Evolutionary conservation across 257 asterid species (phyloP), one percentile per base, ranked within the genome.

Genomic region (Thymus quinquecostatus): DNA sequence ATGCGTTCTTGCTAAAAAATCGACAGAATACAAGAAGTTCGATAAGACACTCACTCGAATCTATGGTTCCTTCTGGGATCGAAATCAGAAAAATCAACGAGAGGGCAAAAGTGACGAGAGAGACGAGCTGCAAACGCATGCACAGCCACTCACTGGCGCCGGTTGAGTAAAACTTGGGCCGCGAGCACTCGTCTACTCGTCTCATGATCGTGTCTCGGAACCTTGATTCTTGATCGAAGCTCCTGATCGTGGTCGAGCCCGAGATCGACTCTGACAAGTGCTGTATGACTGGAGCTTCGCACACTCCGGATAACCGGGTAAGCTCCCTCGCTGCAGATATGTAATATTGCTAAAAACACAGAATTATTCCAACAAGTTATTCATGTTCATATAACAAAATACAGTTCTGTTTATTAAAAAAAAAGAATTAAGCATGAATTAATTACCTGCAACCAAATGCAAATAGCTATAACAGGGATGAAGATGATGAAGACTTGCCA

Each of bases 121-220:
- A 90, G 71, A 90, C 66, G 61, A 86, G 38, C 76, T 90, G 91
- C 82, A 92, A 79, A 47, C 97, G 96, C 59, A 90, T 77, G 83
- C 92, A 88, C 11, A 92, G 83, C 98, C 98, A 90, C 79, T 92
- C 95, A 96, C 86, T 86, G 11, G 97, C 97, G 51, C 79, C 92
- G 62, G 90, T 60, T 27, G 72, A 75, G 74, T 92, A 87, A 74
- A 92, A 90, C 83, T 83, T 86, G 6, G 97, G 96, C 8, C 96
- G 79, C 1, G 96, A 88, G 77, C 90, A 90, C 73, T 72, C 88
- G 74, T 92, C 98, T 14, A 92, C 85, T 32, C 86, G 80, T 71
- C 66, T 85, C 98, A 90, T 90, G 78, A 80, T 82, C 58, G 76
- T 64, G 45, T 86, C 93, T 32, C 82, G 82, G 74, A 92, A 92